Evolutionary conservation across 805 yeast species (phyloP), one percentile per base, ranked within the genome.

Genomic region (Sungouiozyma intestinalis): DNA sequence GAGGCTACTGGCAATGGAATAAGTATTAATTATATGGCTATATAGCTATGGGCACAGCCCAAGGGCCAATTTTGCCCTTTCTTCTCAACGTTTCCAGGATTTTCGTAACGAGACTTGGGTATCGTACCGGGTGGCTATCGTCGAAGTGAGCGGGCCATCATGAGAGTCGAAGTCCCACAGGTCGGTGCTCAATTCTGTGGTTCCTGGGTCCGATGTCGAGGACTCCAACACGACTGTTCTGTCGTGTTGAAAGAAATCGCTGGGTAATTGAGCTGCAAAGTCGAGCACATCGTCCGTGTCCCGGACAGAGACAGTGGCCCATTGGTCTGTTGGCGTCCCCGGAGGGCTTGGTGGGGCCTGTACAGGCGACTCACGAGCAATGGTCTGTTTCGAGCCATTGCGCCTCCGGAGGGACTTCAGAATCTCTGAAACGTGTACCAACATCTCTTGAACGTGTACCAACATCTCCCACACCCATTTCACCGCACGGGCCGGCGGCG

Each of bases 241-340:
- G 6, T 16, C n/a, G n/a, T 35, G n/a, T 42, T 57, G 60, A 20
- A 57, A 55, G 42, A 50, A 55, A 44, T 57, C 52, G 38, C 52
- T 50, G 9, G 61, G 60, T 34, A 55, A 40, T 33, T 46, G 42
- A 14, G 56, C 46, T 17, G 55, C 58, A 17, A 50, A 40, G 11
- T 24, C 29, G 9, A 24, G 20, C 50, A 42, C 36, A 55, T 36
- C 5, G 50, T 48, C 34, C 51, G 48, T 11, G 47, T 52, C 32
- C 42, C 48, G 1, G 60, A 48, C 11, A 54, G 39, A 5, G 50
- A 41, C 14, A 38, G 21, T 15, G 38, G 24, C 20, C 36, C 32
- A 11, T 24, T 21, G 32, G 29, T 24, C 11, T 11, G 11, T 24
- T 7, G 29, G 29, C 29, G 29, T 7, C 29, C 11, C 9, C 6